These are phyloP conservation scores for Cyclotella kingstonii DNA, from an alignment of 108 stramenopile species.

Conservation along the genomic window DNA sequence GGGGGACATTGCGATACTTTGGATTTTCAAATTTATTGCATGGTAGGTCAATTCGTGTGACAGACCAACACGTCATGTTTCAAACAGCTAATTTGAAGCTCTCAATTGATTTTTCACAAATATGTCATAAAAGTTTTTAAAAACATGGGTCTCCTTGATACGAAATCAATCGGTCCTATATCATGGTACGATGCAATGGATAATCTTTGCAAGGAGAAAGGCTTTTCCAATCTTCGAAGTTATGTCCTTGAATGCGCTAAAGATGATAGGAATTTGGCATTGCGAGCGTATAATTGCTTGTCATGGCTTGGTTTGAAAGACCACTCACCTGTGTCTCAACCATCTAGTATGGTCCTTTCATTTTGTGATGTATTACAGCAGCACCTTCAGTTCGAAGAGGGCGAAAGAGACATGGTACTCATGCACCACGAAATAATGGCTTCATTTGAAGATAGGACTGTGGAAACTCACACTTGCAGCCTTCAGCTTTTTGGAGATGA, in stretches of 20 bases:
- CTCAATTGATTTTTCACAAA: too few species aligned
- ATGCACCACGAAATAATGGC: constrained; percentile 72
- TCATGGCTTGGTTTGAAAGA: constrained; percentile 48
- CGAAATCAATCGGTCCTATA: not conserved
- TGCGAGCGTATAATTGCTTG: constrained; percentile 33
- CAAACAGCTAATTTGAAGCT: too few species aligned
- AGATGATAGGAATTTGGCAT: constrained; percentile 37
- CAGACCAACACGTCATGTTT: too few species aligned
- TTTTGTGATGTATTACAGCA: constrained; percentile 61
- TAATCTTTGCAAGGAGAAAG: constrained; percentile 10
- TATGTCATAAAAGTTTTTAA: constrained; percentile 37
- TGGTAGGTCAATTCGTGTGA: not conserved
- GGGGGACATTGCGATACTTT: constrained; percentile 83
- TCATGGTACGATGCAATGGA: constrained; percentile 47
- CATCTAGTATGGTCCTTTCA: constrained; percentile 50
- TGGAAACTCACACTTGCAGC: constrained; percentile 50
- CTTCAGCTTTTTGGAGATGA: constrained; percentile 61
- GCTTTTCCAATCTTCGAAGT: constrained; percentile 33
- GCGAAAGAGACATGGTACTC: constrained; percentile 68
- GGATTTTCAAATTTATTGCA: constrained; percentile 57
- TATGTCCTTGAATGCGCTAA: constrained; percentile 48
- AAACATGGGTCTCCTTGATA: constrained; percentile 58
- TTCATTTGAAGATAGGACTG: constrained; percentile 47
- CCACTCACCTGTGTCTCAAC: constrained; percentile 22
- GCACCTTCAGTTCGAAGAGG: constrained; percentile 37